These are phyloP conservation scores for Helichrysum umbraculigerum DNA, from an alignment of 129 eudicot genomes.

Conservation along the genomic window DNA sequence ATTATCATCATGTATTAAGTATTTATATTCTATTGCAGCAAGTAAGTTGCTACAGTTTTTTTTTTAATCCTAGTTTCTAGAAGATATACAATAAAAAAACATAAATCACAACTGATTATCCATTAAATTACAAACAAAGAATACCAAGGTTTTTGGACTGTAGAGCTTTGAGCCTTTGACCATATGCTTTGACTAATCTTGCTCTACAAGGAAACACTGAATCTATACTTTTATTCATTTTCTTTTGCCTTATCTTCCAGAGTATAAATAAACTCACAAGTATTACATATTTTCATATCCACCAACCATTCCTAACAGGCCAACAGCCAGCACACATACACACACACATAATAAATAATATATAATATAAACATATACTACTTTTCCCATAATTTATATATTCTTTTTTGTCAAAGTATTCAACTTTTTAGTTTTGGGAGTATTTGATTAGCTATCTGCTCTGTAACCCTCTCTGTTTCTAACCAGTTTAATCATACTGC, in stretches of 20 bases:
- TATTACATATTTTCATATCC: neutral
- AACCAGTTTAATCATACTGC: neutral
- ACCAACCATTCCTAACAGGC: neutral
- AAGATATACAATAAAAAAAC: neutral
- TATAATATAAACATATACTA: neutral
- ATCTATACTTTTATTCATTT: neutral
- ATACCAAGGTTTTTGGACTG: neutral
- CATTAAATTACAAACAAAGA: neutral
- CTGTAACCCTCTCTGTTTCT: neutral
- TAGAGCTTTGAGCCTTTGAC: conserved; percentile 21
- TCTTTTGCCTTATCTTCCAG: neutral
- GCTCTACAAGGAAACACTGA: conserved; percentile 26
- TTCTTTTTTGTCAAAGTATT: neutral
- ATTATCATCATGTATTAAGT: neutral
- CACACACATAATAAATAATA: neutral
- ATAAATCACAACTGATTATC: neutral
- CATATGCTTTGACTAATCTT: neutral
- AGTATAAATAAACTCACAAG: neutral
- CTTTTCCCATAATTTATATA: neutral
- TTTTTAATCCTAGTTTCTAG: neutral
- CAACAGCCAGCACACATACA: conserved; percentile 5
- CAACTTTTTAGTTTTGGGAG: neutral
- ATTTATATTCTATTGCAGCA: neutral
- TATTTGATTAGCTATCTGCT: conserved; percentile 16
- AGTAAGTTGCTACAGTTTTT: too few species aligned